These are phyloP conservation scores for Vanrija pseudolonga DNA, from an alignment of 1,284 basidiomycete genomes.

Conservation along the genomic window DNA sequence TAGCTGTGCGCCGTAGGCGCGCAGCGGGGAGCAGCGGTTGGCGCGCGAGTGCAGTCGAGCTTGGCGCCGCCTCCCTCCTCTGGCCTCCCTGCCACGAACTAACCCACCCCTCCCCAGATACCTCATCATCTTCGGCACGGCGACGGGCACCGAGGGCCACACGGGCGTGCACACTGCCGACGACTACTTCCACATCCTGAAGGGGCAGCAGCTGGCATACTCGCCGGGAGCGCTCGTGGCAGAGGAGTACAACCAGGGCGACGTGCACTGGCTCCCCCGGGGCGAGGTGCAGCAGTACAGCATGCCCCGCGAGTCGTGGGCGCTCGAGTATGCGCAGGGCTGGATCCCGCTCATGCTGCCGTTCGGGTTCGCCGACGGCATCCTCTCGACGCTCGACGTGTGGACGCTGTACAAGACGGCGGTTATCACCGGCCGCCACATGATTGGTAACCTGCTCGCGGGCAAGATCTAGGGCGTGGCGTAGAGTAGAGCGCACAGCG, in stretches of 20 bases:
- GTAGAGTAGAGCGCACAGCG: background rate
- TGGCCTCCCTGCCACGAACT: background rate
- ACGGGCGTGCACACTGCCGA: slow-evolving; percentile 83
- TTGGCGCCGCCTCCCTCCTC: background rate
- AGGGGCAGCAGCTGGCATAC: slow-evolving; percentile 91
- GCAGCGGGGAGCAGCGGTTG: no score
- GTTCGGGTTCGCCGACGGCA: slow-evolving; percentile 81
- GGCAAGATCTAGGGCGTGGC: slow-evolving; percentile 67
- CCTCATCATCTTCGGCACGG: slow-evolving; percentile 84
- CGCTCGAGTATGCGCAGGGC: slow-evolving; percentile 88
- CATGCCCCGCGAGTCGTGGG: slow-evolving; percentile 93
- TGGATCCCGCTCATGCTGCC: slow-evolving; percentile 91
- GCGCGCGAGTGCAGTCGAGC: background rate
- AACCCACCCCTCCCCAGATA: slow-evolving; percentile 44
- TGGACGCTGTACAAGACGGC: slow-evolving; percentile 76
- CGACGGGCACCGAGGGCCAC: slow-evolving; percentile 94
- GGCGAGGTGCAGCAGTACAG: slow-evolving; percentile 93
- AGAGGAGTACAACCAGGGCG: slow-evolving; percentile 76
- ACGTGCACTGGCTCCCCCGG: slow-evolving; percentile 75
- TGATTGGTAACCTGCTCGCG: slow-evolving; percentile 71
- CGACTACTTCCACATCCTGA: slow-evolving; percentile 95
- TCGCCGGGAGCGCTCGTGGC: slow-evolving; percentile 70
- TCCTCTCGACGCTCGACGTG: slow-evolving; percentile 86
- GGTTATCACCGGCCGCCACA: slow-evolving; percentile 76
- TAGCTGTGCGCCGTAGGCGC: no score